Evolutionary conservation across 305 asterid species (phyloP), one percentile per base, ranked within the genome.

Genomic region (Stenogyne calaminthoides): DNA sequence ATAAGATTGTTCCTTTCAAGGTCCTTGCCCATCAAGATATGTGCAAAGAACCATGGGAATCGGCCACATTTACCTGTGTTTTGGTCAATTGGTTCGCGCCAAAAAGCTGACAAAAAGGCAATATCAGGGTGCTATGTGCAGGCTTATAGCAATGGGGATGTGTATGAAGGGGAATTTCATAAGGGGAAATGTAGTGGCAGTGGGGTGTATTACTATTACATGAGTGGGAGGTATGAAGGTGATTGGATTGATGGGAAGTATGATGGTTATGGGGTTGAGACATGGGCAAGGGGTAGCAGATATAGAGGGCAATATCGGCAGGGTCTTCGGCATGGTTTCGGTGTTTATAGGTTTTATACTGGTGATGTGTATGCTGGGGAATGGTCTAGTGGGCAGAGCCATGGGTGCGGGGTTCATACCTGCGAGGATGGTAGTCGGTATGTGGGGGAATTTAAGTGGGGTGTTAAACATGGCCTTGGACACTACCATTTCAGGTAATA

Each of bases 241-340:
- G 98, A 90, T 80, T 93, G 97, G 98, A 81, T 90, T n/a, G 98
- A 91, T 71, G 98, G 98, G 0, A 93, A 90, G 80, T 92, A 92
- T 73, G 98, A 92, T 64, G 98, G 98, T 19, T 85, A 85, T 77
- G 98, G 98, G 3, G 96, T 93, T 3, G 98, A 93, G 80, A 91
- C 97, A 0, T 93, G 98, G 98, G 97, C 95, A 0, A 84, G 92
- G 75, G 98, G 98, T 2, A 93, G 98, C 74, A 81, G 97, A 16
- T 88, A 93, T 71, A 79, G 96, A 70, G 98, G 98, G 67, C 98
- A 92, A 79, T 89, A 92, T 67, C 81, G 93, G 77, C 96, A 87
- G 72, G 98, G 98, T 12, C 94, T 93, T 73, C 85, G 98, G 83
- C 96, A 93, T 83, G 96, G 98, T 72, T 88, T 88, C 78, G 97